These are phyloP conservation scores for Puya raimondii DNA, from an alignment of 176 grass and related monocot genomes.

Conservation along the genomic window DNA sequence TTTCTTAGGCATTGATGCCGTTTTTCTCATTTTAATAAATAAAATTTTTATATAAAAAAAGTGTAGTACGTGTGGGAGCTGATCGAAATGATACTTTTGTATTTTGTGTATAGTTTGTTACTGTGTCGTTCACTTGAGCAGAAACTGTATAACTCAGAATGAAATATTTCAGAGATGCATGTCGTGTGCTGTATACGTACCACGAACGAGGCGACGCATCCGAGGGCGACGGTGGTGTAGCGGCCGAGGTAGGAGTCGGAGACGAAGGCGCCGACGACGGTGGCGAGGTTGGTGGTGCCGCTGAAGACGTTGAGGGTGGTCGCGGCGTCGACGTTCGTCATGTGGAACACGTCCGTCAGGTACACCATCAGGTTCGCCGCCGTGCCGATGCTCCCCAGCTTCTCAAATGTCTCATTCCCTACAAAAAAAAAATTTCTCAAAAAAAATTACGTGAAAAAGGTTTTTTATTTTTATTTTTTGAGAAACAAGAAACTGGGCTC, in stretches of 20 bases:
- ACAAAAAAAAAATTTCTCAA: conserved; percentile 6
- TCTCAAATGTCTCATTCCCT: conserved; percentile 75
- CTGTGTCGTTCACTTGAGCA: not conserved
- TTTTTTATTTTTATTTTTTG: too few relatives aligned
- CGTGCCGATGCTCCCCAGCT: conserved; percentile 55
- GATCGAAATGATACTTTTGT: too few relatives aligned
- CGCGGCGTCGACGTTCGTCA: conserved; percentile 37
- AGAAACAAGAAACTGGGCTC: too few relatives aligned
- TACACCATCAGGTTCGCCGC: conserved; percentile 64
- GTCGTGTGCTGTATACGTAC: conserved; percentile 6
- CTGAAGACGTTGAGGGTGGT: conserved; percentile 43
- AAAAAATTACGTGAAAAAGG: not conserved
- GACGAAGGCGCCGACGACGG: conserved; percentile 44
- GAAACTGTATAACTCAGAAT: too few relatives aligned
- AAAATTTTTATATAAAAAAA: too few relatives aligned
- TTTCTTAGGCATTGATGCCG: too few relatives aligned
- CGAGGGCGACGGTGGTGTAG: conserved; percentile 35
- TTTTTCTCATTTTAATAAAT: too few relatives aligned
- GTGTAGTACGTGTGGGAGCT: too few relatives aligned
- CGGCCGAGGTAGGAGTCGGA: conserved; percentile 58
- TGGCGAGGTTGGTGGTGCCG: conserved; percentile 58
- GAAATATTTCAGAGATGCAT: not conserved
- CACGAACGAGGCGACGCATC: conserved; percentile 30
- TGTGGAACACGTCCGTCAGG: conserved; percentile 65
- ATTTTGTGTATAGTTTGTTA: too few relatives aligned